Conservation (phyloP, 2,329 filamentous ascomycete genomes). For the Colletotrichum somersetense region DNA sequence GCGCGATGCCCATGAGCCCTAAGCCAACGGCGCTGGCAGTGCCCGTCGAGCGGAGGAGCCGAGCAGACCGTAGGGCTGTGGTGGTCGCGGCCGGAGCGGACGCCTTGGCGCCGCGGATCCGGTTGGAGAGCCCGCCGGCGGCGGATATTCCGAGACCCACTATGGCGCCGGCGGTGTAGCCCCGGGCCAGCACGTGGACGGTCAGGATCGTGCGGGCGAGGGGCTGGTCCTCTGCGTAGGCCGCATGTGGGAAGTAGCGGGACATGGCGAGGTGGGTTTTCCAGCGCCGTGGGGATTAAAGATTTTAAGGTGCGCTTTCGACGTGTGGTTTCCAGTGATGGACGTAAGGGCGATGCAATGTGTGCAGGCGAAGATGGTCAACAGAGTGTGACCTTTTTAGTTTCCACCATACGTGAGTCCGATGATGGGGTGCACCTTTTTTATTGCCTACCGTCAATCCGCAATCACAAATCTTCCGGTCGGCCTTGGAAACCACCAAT, state of each 20-base stretch:
- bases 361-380: neutral
- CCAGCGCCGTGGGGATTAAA: neutral
- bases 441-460: neutral
- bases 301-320: neutral
- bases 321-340: neutral
- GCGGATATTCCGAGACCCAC: slow-evolving; percentile 58
- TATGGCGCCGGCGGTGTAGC: slow-evolving; percentile 65
- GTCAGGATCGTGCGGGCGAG: slow-evolving; percentile 66
- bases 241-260: slow-evolving; percentile 65
- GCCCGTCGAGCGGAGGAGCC: slow-evolving; percentile 60
- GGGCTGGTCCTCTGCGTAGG: slow-evolving; percentile 74
- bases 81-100: neutral
- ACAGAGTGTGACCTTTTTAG: too few species aligned
- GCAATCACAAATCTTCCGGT: neutral
- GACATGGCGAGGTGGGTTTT: slow-evolving; percentile 57
- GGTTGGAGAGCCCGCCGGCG: slow-evolving; percentile 49
- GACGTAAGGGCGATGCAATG: neutral
- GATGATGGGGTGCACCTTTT: neutral
- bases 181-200: slow-evolving; percentile 70
- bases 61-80: slow-evolving; percentile 41
- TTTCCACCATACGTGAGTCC: neutral
- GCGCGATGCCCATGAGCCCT: slow-evolving; percentile 57
- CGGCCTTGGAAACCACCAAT: slow-evolving; percentile 18
- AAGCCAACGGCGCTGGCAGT: slow-evolving; percentile 60
- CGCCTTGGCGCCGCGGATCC: slow-evolving; percentile 41